Percentiles rank a stretch among this genome's conserved stretches.
These are phyloP conservation scores for Salix caprea DNA, from an alignment of 345 rosid species.

Conservation along the genomic window DNA sequence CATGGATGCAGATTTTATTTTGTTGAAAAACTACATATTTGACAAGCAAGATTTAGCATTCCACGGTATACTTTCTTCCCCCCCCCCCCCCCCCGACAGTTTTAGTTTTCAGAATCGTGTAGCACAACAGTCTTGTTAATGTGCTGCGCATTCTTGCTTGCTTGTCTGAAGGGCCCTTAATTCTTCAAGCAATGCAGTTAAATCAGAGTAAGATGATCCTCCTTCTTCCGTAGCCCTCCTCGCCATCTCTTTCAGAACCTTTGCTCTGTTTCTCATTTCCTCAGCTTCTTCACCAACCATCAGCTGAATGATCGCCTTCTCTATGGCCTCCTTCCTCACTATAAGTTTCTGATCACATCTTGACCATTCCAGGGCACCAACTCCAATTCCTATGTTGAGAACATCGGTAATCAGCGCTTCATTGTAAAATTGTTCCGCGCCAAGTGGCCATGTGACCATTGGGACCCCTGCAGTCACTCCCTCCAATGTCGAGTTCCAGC, in stretches of 20 bases:
- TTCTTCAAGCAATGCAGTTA: slow-evolving; percentile 29
- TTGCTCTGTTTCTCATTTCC: slow-evolving; percentile 29
- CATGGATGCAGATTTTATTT: too few relatives aligned
- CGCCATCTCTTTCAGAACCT: slow-evolving; percentile 18
- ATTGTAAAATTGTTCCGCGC: background rate
- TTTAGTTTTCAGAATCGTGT: too few relatives aligned
- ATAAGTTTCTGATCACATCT: background rate
- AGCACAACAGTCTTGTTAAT: background rate
- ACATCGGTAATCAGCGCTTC: background rate
- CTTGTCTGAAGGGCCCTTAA: slow-evolving; percentile 1
- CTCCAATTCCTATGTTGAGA: background rate
- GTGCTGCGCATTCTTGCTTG: background rate
- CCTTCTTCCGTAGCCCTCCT: slow-evolving; percentile 32
- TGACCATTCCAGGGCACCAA: background rate
- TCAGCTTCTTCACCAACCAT: slow-evolving; percentile 32
- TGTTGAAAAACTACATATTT: too few relatives aligned
- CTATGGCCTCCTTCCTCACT: background rate
- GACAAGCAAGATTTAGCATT: too few relatives aligned
- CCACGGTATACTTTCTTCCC: too few relatives aligned
- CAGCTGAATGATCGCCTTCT: slow-evolving; percentile 6
- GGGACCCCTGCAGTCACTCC: slow-evolving; percentile 47
- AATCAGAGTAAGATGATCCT: slow-evolving; percentile 32
- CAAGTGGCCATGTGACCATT: slow-evolving; percentile 4
- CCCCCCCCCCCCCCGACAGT: too few relatives aligned
- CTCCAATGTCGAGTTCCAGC: slow-evolving; percentile 59